phyloP scores from a whole-genome alignment of 805 yeast species.

The Candida sakaeoensis region DNA sequence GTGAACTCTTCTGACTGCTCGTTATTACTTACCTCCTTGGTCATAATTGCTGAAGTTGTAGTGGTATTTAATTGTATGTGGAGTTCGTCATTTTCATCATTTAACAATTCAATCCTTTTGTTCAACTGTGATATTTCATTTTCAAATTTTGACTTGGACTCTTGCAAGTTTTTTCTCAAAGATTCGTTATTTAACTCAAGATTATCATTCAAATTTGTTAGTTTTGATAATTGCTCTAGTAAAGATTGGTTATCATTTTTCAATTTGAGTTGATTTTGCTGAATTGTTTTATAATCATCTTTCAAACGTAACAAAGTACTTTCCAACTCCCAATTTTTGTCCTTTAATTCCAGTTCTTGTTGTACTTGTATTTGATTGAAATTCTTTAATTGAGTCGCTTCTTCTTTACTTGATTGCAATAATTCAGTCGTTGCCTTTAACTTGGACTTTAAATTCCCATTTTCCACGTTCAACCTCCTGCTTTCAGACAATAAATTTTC shows the following conservation, averaged over 20 bases:
- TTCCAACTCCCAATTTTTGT: slow-evolving; percentile 65
- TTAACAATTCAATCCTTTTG: slow-evolving; percentile 52
- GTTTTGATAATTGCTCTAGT: slow-evolving; percentile 20
- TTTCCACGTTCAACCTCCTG: slow-evolving; percentile 65
- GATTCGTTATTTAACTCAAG: slow-evolving; percentile 36
- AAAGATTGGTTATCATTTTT: slow-evolving; percentile 30
- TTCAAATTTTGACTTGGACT: slow-evolving; percentile 31
- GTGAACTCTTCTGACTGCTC: slow-evolving; percentile 9
- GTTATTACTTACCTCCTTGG: not conserved
- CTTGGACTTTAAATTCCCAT: slow-evolving; percentile 42
- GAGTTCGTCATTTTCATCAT: slow-evolving; percentile 65
- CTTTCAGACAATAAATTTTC: slow-evolving; percentile 70
- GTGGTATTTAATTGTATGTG: slow-evolving; percentile 30
- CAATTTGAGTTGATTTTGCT: slow-evolving; percentile 38
- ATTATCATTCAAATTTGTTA: slow-evolving; percentile 49
- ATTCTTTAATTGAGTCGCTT: slow-evolving; percentile 31
- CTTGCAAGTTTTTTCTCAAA: slow-evolving; percentile 35
- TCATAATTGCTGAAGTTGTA: not conserved
- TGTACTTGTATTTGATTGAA: slow-evolving; percentile 30
- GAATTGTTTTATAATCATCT: slow-evolving; percentile 40
- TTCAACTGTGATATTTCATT: slow-evolving; percentile 48
- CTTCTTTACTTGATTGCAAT: slow-evolving; percentile 33
- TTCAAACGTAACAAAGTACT: slow-evolving; percentile 43
- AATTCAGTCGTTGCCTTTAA: slow-evolving; percentile 44
- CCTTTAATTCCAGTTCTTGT: slow-evolving; percentile 50